phyloP scores from a whole-genome alignment of 257 asterid genomes.

The Dorcoceras hygrometricum region DNA sequence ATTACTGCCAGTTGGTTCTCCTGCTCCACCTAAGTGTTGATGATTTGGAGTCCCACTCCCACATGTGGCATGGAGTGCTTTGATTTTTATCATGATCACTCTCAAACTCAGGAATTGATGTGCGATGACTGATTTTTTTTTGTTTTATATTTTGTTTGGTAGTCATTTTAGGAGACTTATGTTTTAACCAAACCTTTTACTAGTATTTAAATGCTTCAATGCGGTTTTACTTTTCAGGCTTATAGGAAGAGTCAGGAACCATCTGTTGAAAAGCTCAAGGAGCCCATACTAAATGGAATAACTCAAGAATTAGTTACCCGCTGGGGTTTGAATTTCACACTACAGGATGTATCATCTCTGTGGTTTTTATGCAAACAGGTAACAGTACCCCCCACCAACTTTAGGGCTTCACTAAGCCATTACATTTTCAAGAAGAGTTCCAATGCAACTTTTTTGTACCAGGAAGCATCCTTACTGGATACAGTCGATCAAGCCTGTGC shows the following conservation, averaged over 20 bases:
- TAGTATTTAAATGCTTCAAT: neutral
- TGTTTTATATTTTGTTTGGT: too few relatives aligned
- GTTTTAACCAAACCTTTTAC: neutral
- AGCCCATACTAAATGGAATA: slow-evolving; percentile 68
- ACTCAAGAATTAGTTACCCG: slow-evolving; percentile 49
- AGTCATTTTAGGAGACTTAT: too few relatives aligned
- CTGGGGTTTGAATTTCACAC: slow-evolving; percentile 74
- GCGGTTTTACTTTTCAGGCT: slow-evolving; percentile 40
- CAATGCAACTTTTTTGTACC: slow-evolving; percentile 18
- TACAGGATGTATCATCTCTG: slow-evolving; percentile 61
- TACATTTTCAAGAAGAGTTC: neutral
- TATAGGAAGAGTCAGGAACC: slow-evolving; percentile 92
- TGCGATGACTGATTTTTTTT: too few relatives aligned
- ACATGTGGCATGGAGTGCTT: too few relatives aligned
- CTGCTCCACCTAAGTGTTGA: too few relatives aligned
- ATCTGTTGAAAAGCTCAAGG: slow-evolving; percentile 68
- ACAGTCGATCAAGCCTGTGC: slow-evolving; percentile 86
- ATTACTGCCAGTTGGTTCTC: too few relatives aligned
- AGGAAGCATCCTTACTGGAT: slow-evolving; percentile 91
- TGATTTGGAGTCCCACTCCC: too few relatives aligned
- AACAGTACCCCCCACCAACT: too few relatives aligned
- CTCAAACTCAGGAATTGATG: neutral
- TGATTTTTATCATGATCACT: too few relatives aligned
- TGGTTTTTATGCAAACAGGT: slow-evolving; percentile 99
- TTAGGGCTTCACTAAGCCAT: slow-evolving; percentile 15